A percentile compares a stretch with the other conserved stretches of the same genome.
Conservation (phyloP, 257 asterid genomes). For the Solanum arcanum region DNA sequence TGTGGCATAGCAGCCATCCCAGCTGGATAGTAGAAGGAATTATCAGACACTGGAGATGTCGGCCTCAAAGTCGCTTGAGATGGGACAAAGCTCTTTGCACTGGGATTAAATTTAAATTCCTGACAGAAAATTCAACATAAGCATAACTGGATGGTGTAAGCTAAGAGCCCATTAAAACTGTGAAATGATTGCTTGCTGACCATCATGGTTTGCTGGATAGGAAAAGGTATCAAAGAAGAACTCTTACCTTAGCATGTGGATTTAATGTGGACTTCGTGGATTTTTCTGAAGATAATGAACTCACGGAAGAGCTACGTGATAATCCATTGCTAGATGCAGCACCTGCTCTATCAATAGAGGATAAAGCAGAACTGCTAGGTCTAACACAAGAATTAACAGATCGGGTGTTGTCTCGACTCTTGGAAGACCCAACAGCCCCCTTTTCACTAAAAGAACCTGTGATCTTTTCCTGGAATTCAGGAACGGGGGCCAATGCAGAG, state of each 20-base stretch:
- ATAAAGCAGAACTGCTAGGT: conserved; percentile 57
- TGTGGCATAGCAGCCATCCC: conserved; percentile 51
- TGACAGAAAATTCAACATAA: conserved; percentile 9
- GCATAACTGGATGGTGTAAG: not conserved
- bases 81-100: conserved; percentile 78
- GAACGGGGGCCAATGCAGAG: conserved; percentile 42
- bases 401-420: conserved; percentile 28
- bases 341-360: conserved; percentile 63
- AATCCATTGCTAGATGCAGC: conserved; percentile 55
- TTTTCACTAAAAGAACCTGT: conserved; percentile 25
- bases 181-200: not conserved
- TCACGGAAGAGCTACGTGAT: conserved; percentile 75
- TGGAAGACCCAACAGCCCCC: conserved; percentile 32
- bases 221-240: not conserved
- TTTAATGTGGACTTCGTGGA: conserved; percentile 73
- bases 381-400: conserved; percentile 27
- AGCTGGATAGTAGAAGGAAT: conserved; percentile 77
- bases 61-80: conserved; percentile 56
- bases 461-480: conserved; percentile 46
- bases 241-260: conserved; percentile 84
- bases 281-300: conserved; percentile 85
- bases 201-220: not conserved
- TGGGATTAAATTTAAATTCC: conserved; percentile 90
- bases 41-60: conserved; percentile 75
- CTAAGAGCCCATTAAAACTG: not conserved